A percentile compares a stretch with the other conserved stretches of the same genome.
Evolutionary conservation across 1,139 yeast species (phyloP).

Genomic region (Neolecta irregularis): DNA sequence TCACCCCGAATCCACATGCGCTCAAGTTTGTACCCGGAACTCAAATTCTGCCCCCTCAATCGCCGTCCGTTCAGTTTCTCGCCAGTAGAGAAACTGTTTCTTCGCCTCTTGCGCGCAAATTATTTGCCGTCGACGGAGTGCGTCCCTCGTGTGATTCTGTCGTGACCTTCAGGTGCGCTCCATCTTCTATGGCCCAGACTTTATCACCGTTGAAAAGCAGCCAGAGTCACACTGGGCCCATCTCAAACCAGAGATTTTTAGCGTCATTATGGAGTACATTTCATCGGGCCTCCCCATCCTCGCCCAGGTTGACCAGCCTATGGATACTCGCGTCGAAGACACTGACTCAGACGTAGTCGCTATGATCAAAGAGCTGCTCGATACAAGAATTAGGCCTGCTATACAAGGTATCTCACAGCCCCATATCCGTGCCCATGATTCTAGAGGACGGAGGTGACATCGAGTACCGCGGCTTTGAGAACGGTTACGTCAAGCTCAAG

Average conservation of each 20-base stretch:
- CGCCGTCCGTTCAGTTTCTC: conserved; percentile 43
- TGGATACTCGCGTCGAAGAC: conserved; percentile 32
- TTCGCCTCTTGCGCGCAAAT: conserved; percentile 67
- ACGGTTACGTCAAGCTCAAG: conserved; percentile 61
- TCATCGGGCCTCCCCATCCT: conserved; percentile 54
- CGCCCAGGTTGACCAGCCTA: conserved; percentile 38
- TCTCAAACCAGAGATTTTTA: conserved; percentile 76
- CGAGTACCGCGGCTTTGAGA: conserved; percentile 56
- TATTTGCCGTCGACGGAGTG: conserved; percentile 65
- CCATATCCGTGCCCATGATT: too few species aligned
- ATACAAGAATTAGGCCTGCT: conserved; percentile 91
- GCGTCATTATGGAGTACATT: conserved; percentile 67
- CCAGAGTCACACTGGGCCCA: conserved; percentile 47
- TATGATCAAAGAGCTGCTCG: conserved; percentile 83
- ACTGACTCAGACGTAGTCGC: conserved; percentile 64
- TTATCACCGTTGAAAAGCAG: conserved; percentile 71
- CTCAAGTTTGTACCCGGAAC: conserved; percentile 71
- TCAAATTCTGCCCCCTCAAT: conserved; percentile 34
- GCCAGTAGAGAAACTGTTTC: conserved; percentile 54
- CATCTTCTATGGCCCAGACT: conserved; percentile 75
- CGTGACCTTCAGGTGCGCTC: too few species aligned
- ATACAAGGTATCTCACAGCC: too few species aligned
- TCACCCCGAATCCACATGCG: conserved; percentile 89
- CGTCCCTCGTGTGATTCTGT: too few species aligned
- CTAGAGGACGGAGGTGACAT: conserved; percentile 47